Evolutionary conservation across 306 rosid species (phyloP), one percentile per base, ranked within the genome.

Genomic region (Acacia confusa): DNA sequence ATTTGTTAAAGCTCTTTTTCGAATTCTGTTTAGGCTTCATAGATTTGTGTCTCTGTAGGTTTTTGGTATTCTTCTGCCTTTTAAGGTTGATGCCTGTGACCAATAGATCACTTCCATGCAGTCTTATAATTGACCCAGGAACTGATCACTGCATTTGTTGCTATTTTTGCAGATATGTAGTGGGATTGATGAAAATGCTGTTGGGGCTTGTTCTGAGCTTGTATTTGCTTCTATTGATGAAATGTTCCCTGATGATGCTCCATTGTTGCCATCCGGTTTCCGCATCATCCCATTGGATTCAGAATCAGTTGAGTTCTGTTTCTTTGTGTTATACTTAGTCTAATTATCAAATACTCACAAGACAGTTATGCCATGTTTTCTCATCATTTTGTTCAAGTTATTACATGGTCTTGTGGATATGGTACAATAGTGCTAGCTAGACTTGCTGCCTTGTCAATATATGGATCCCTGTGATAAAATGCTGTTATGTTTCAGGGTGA

Each of bases 221-320:
- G 83, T 92, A 73, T 94, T 94, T 83, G 97, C 98, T 76, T 92
- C 98, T 11, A 94, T 94, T 65, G 97, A 94, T 78, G 97, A 91
- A 67, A 91, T 91, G 96, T 94, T 94, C 74, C 97, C 96, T 0
- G 96, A 94, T 40, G 94, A 92, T 87, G 94, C 97, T 67, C 93
- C 93, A 6, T 80, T 94, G 82, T 84, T 94, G 65, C 97, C 98
- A 41, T 92, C 93, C 14, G 94, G 95, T 78, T 94, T 92, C 82
- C 94, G 92, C 67, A 78, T 90, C 82, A 90, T 92, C 55, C 93
- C 94, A 1, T 79, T 92, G 85, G 94, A 92, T 84, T 79, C 94
- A 24, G 86, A 88, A 90, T 40, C 94, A 90, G 97, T 92, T 87
- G 91, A 87, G 97, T 90, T 67, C 20, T 20, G 75, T 84, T 57